Percentiles rank a stretch among this genome's conserved stretches.
These are phyloP conservation scores for Geosmithia flava DNA, from an alignment of 2,329 filamentous ascomycete genomes.

Conservation along the genomic window DNA sequence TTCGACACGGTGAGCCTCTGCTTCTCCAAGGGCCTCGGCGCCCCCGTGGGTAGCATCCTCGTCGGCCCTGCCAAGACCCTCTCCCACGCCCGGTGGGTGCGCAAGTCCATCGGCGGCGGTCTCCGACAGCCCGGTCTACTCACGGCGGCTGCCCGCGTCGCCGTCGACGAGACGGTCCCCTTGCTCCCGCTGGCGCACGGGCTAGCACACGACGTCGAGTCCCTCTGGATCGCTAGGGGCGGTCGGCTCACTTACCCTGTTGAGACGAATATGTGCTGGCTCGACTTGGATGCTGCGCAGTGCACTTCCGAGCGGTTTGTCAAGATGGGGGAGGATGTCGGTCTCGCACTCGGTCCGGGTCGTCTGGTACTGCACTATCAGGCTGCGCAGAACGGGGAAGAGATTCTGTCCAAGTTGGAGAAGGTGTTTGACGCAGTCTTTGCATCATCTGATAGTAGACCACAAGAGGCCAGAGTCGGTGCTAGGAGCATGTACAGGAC, in stretches of 20 bases:
- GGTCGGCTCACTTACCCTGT: slow-evolving; percentile 57
- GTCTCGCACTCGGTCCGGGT: slow-evolving; percentile 25
- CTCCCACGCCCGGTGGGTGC: slow-evolving; percentile 26
- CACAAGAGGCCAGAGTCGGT: background rate
- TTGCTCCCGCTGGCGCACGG: slow-evolving; percentile 36
- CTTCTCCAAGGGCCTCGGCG: slow-evolving; percentile 73
- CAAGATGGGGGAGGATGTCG: slow-evolving; percentile 25
- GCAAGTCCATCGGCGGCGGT: slow-evolving; percentile 68
- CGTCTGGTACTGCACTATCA: slow-evolving; percentile 42
- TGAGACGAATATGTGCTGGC: slow-evolving; percentile 89
- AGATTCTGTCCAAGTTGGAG: slow-evolving; percentile 45
- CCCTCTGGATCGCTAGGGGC: slow-evolving; percentile 58
- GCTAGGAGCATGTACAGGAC: background rate
- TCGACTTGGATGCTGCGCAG: slow-evolving; percentile 55
- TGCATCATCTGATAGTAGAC: background rate
- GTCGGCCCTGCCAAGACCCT: slow-evolving; percentile 34
- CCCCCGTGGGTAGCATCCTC: slow-evolving; percentile 67
- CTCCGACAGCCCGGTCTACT: slow-evolving; percentile 62
- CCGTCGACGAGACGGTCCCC: slow-evolving; percentile 41
- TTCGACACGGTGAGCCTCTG: slow-evolving; percentile 70
- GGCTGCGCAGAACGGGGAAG: slow-evolving; percentile 47
- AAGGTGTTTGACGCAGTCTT: slow-evolving; percentile 34
- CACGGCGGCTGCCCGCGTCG: slow-evolving; percentile 57
- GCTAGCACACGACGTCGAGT: slow-evolving; percentile 51
- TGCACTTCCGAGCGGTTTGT: slow-evolving; percentile 23